Evolutionary conservation across 257 asterid species (phyloP).

Genomic region (Ilex asprella): DNA sequence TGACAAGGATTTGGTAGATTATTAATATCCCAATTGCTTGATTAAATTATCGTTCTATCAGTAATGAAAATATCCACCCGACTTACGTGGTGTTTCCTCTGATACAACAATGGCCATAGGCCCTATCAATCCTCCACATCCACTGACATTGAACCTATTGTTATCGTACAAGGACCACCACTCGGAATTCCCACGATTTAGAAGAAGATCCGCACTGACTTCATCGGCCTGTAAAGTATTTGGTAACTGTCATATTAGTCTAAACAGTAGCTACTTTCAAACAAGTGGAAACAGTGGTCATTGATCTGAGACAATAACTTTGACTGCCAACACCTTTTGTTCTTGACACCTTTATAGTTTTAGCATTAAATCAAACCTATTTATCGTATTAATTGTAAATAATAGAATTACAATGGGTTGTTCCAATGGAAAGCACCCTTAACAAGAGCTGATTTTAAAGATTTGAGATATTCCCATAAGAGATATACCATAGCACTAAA

Average conservation of each 20-base stretch:
- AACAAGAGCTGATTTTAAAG: no score
- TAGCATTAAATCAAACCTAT: no score
- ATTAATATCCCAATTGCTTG: conserved; percentile 7
- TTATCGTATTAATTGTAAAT: no score
- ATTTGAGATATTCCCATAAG: no score
- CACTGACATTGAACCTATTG: conserved; percentile 36
- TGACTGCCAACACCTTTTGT: no score
- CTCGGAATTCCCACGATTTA: conserved; percentile 47
- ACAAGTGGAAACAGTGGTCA: no score
- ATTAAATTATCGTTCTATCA: neutral
- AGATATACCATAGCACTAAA: no score
- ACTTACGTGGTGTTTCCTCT: conserved; percentile 99
- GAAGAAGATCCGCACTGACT: conserved; percentile 75
- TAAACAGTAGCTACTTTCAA: conserved; percentile 1
- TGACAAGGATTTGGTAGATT: conserved; percentile 28
- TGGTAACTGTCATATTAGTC: conserved; percentile 6
- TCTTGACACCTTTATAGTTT: no score
- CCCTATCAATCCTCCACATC: conserved; percentile 69
- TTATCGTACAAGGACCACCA: conserved; percentile 98
- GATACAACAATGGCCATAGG: conserved; percentile 96
- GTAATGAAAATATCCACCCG: conserved; percentile 1
- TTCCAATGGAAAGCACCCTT: no score
- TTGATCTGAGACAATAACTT: no score
- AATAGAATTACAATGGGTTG: no score
- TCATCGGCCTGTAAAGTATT: conserved; percentile 43